Evolutionary conservation across 306 rosid genomes (phyloP).

Genomic region (Lathyrus sativus): DNA sequence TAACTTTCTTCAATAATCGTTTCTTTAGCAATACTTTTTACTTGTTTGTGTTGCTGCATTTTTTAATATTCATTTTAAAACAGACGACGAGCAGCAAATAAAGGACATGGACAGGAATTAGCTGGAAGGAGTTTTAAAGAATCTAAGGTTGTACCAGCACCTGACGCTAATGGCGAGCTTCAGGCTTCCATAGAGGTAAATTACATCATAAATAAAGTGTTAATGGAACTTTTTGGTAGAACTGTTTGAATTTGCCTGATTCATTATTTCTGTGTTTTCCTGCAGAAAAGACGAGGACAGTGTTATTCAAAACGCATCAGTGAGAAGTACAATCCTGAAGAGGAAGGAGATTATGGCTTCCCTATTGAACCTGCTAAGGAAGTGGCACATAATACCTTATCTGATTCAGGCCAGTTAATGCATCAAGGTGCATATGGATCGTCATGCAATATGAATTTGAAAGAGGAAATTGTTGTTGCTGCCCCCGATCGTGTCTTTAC

Average conservation of each 20-base stretch:
- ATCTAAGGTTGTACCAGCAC: slow-evolving; percentile 55
- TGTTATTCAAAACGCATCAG: slow-evolving; percentile 45
- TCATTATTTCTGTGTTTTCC: slow-evolving; percentile 11
- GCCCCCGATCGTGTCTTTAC: slow-evolving; percentile 32
- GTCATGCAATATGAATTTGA: slow-evolving; percentile 46
- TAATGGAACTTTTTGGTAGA: slow-evolving; percentile 21
- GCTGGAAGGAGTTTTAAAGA: slow-evolving; percentile 43
- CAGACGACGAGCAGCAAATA: slow-evolving; percentile 52
- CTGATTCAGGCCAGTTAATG: slow-evolving; percentile 59
- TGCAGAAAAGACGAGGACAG: slow-evolving; percentile 54
- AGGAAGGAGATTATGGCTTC: slow-evolving; percentile 51
- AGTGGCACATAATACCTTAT: slow-evolving; percentile 35
- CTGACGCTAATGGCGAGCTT: slow-evolving; percentile 55
- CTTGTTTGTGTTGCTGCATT: slow-evolving; percentile 19
- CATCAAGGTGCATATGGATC: slow-evolving; percentile 55
- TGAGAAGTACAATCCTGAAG: slow-evolving; percentile 57
- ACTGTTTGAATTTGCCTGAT: slow-evolving; percentile 27
- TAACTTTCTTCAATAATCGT: slow-evolving; percentile 6
- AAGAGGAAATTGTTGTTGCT: slow-evolving; percentile 41
- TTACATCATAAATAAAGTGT: slow-evolving; percentile 11
- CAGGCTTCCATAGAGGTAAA: slow-evolving; percentile 58
- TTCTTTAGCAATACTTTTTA: background rate
- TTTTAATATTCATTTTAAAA: slow-evolving; percentile 38
- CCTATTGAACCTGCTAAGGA: slow-evolving; percentile 53
- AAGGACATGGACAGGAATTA: slow-evolving; percentile 50